phyloP scores from a whole-genome alignment of 2,329 filamentous ascomycete genomes.

The Xylariaceae sp. region DNA sequence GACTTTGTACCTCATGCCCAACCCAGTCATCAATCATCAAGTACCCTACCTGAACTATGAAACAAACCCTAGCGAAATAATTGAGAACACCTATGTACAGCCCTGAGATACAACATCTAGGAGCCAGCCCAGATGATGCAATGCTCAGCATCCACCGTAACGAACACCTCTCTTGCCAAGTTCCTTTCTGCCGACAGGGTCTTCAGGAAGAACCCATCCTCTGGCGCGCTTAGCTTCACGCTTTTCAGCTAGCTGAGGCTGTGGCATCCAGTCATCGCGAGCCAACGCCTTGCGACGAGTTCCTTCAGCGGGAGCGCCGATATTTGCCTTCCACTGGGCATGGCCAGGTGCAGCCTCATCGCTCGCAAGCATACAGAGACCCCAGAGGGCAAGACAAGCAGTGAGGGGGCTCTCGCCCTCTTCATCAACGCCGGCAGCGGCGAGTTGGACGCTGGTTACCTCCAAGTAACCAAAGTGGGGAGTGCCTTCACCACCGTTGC shows the following conservation, averaged over 20 bases:
- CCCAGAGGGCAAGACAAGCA: slow-evolving; percentile 72
- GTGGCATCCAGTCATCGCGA: slow-evolving; percentile 74
- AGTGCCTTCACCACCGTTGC: slow-evolving; percentile 66
- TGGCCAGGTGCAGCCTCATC: slow-evolving; percentile 58
- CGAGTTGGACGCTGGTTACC: slow-evolving; percentile 59
- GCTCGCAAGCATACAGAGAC: slow-evolving; percentile 67
- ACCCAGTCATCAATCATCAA: slow-evolving; percentile 5
- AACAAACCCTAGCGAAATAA: neutral
- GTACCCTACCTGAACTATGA: too few species aligned
- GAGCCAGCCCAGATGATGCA: slow-evolving; percentile 8
- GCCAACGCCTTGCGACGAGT: slow-evolving; percentile 65
- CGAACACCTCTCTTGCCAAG: slow-evolving; percentile 62
- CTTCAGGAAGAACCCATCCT: slow-evolving; percentile 74
- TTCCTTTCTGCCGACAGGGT: slow-evolving; percentile 68
- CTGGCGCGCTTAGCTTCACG: slow-evolving; percentile 67
- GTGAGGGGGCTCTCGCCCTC: slow-evolving; percentile 52
- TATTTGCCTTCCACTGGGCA: slow-evolving; percentile 63
- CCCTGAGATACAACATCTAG: neutral
- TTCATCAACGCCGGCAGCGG: slow-evolving; percentile 34
- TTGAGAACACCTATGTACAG: slow-evolving; percentile 12
- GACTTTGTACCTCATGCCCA: neutral
- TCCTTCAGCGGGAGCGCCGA: slow-evolving; percentile 70
- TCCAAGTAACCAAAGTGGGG: slow-evolving; percentile 91
- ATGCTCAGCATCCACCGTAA: slow-evolving; percentile 43
- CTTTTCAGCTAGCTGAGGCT: slow-evolving; percentile 70